Base-by-base conservation (phyloP, 179 eudicot species). In the Nepenthes alata region DNA sequence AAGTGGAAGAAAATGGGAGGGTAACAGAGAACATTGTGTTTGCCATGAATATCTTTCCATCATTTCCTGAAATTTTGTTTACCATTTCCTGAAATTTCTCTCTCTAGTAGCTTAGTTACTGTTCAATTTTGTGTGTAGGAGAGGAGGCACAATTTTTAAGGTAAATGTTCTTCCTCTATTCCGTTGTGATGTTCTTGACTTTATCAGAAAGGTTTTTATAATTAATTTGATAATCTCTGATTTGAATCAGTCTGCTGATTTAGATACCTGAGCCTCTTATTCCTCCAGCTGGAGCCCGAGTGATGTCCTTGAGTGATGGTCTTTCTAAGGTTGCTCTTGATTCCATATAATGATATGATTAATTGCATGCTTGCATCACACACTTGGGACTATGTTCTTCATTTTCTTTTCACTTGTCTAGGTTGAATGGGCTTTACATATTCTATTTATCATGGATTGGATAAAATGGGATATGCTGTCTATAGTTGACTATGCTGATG, bases 1-100 rank as follows among this genome's bases (percentile, higher is more conserved):
- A 94, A 94, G 73, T 94, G 99, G 99, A 94, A 94, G 81, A 94
- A 94, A 78, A 12, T 94, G 72, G 97, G 99, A 83, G 99, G 99
- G 99, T 94, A 80, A 81, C 77, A 60, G 48, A 60, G 54, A 14
- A 37, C 45, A 34, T 12, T 25, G 4, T 37, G 16, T 59, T 36
- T 55, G 59, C 35, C 55, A n/a, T 15, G 51, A 7, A 41, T 25
- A 37, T 16, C 11, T 37, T 68, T 50, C 12, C 47, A 52, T 45
- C 25, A 25, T 25, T 25, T 25, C 0, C 25, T 53, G 15, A 64
- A 37, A 45, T 55, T 49, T 54, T 37, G 25, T 53, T 62, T 35
- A 37, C 6, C 37, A 16, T 11, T 53, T 35, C 12, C 25, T 25
- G 25, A 25, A 2, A 48, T 25, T 66, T 14, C 36, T 37, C 41